Evolutionary conservation across 2,329 filamentous ascomycete species (phyloP), one percentile per base, ranked within the genome.

Genomic region (Diaporthe australafricana): DNA sequence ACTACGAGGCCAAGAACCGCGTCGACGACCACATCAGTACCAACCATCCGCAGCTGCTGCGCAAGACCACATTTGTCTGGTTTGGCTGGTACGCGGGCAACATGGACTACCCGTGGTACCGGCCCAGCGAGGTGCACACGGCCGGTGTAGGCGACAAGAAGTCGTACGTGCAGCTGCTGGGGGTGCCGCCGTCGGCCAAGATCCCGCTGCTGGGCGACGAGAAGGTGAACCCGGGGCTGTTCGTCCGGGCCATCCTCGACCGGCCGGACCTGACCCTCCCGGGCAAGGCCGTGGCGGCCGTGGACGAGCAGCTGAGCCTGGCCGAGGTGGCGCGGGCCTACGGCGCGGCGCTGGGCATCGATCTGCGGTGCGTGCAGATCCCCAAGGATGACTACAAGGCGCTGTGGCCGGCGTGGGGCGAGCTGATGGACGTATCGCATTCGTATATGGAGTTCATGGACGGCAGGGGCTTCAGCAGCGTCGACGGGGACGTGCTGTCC

Each of bases 1-100:
- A 87, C 71, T 84, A 84, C 72, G 83, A 82, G n/a, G 80, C 77
- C 72, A 86, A 86, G 74, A 80, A 80, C 30, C 76, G 77, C 1
- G 78, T 84, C 7, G 83, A 86, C 72, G 78, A 77, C 22, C 80
- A 80, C 38, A 85, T 86, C 76, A 82, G 80, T 32, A 68, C 77
- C 0, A 76, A 84, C 11, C 57, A 63, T 6, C 55, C 75, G 7
- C 73, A 70, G 0, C 74, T 85, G 4, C 73, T 79, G 1, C 63
- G 66, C 12, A 85, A 84, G 75, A 85, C 83, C 0, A 84, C 83
- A 0, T 84, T 83, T 62, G 69, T 84, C 5, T 83, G 80, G 79
- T 68, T 81, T 7, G 76, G 76, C 1, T 83, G 75, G 48, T 85
- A 82, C 66, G 79, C 79, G 2, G 73, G 72, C 5, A 85, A 84